These are phyloP conservation scores for Colletotrichum scovillei DNA, from an alignment of 2,329 filamentous ascomycete species.

Conservation along the genomic window DNA sequence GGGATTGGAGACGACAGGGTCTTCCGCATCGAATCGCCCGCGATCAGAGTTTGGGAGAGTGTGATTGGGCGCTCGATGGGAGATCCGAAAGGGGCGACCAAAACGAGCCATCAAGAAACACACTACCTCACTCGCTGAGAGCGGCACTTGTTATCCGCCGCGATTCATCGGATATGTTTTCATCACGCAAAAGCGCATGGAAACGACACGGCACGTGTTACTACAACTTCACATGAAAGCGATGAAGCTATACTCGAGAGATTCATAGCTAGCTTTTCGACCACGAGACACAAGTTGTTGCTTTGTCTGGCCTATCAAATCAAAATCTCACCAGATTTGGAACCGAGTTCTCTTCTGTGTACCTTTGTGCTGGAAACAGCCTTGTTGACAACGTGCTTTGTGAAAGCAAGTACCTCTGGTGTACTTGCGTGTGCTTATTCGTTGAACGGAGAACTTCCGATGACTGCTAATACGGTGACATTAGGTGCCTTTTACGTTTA, in stretches of 20 bases:
- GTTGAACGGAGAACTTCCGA: not conserved
- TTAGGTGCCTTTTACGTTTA: not conserved
- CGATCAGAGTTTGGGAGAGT: conserved; percentile 24
- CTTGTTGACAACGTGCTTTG: not conserved
- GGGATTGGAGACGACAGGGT: not conserved
- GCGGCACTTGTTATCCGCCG: not conserved
- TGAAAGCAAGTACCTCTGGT: not conserved
- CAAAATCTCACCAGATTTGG: not conserved
- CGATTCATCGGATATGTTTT: conserved; percentile 11
- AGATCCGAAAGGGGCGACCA: conserved; percentile 35
- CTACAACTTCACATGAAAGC: conserved; percentile 27
- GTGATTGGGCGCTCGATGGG: conserved; percentile 24
- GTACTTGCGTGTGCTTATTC: not conserved
- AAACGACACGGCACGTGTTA: conserved; percentile 23
- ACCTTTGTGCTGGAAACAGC: conserved; percentile 6
- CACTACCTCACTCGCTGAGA: not conserved
- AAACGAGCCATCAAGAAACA: conserved; percentile 5
- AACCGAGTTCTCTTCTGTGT: not conserved
- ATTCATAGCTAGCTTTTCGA: conserved; percentile 37
- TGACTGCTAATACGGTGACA: not conserved
- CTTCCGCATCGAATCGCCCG: conserved; percentile 12
- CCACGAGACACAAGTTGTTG: conserved; percentile 24
- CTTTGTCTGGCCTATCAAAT: conserved; percentile 21
- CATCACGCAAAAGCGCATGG: conserved; percentile 1
- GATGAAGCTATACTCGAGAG: conserved; percentile 38